Conservation (phyloP, 2,329 filamentous ascomycete genomes). For the Colletotrichum godetiae region DNA sequence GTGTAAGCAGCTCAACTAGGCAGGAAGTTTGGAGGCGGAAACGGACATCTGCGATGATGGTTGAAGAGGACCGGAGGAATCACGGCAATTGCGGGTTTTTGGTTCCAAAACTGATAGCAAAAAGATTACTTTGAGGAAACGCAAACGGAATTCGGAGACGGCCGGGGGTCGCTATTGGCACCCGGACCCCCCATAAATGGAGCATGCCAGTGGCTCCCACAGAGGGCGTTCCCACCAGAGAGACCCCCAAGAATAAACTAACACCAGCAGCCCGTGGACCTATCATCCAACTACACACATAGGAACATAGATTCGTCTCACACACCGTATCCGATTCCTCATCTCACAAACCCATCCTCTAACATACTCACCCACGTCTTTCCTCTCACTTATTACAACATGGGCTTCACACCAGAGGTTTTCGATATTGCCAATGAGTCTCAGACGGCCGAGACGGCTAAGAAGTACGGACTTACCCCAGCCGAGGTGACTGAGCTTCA, state of each 20-base stretch:
- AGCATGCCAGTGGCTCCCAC: conserved; percentile 12
- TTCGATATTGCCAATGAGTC: conserved; percentile 42
- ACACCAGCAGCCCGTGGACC: not conserved
- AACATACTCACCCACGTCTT: not conserved
- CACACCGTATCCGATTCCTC: conserved; percentile 4
- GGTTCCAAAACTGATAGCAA: conserved; percentile 24
- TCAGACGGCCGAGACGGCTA: conserved; percentile 44
- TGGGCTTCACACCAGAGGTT: conserved; percentile 32
- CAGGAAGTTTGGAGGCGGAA: conserved; percentile 13
- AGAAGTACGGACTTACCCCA: conserved; percentile 62
- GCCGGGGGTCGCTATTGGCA: conserved; percentile 13
- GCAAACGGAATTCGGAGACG: conserved; percentile 34
- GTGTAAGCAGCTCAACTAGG: conserved; percentile 12
- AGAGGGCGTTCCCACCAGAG: conserved; percentile 9
- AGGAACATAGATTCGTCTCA: conserved; percentile 19
- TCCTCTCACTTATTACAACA: conserved; percentile 6
- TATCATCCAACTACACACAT: conserved; percentile 6
- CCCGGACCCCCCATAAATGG: conserved; percentile 23
- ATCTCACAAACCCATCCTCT: not conserved
- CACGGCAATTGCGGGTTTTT: conserved; percentile 12
- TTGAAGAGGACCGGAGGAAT: not conserved
- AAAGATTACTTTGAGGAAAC: conserved; percentile 7
- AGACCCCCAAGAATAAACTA: not conserved
- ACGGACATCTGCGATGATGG: conserved; percentile 1
- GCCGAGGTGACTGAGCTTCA: conserved; percentile 75